Evolutionary conservation across 2,329 filamentous ascomycete species (phyloP), one percentile per base, ranked within the genome.

Genomic region (Trichoderma atroviride): DNA sequence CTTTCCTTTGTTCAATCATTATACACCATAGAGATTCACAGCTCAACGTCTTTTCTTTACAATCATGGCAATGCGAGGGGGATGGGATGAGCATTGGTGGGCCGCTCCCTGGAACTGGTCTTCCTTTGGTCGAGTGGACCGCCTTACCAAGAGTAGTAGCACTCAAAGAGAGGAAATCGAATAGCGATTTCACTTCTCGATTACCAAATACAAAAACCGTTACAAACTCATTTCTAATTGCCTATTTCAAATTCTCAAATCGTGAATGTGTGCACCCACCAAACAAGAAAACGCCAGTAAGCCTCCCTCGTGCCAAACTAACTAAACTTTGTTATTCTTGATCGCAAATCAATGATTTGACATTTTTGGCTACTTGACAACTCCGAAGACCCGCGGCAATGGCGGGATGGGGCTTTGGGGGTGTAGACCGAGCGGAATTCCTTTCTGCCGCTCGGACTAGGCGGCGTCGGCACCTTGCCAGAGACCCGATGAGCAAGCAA

Each of bases 51-150:
- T 61, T 31, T 43, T 56, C 57, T 31, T 52, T 43, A 50, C 40
- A 50, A 61, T 60, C 65, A 68, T 60, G 65, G 65, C 65, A 68
- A 68, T 68, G 65, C 65, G 57, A 62, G 43, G 47, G 47, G 47
- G 47, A 50, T 22, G 24, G 47, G 61, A 52, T 43, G 27, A 43
- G 22, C 65, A 68, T 55, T 22, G 53, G 55, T 59, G 63, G 63
- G 63, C 63, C 63, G 63, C 63, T 67, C 63, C 63, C 63, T 67
- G 63, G 63, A 59, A 67, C 63, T 37, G 63, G 63, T 67, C 63
- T 67, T 67, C 63, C 63, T 52, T 59, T 67, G 63, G 63, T 67
- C 40, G 63, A 67, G 63, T 67, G 63, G 63, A 67, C 63, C 63
- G 58, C 40, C 40, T 43, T 43, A 43, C 40, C 40, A 43, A 33